These are phyloP conservation scores for Bryopsis sp. DNA, from an alignment of 139 green algal species.

Conservation along the genomic window DNA sequence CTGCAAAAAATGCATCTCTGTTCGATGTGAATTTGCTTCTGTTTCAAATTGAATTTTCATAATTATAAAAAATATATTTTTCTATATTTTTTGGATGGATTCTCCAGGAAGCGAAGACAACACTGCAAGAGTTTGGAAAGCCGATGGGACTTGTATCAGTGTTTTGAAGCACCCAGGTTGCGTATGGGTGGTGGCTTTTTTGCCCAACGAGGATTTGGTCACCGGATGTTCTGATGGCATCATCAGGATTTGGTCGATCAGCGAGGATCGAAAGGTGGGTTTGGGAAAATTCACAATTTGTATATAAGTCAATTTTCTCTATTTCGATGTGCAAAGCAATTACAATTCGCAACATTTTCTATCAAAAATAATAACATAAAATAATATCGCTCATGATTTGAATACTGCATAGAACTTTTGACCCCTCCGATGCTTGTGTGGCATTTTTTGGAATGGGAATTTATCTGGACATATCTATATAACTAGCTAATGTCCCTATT, in stretches of 20 bases:
- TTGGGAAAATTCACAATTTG: no score
- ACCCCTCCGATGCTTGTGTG: not conserved
- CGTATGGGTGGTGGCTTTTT: constrained; percentile 81
- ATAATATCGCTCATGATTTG: no score
- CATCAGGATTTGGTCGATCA: constrained; percentile 60
- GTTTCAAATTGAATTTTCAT: no score
- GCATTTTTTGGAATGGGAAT: no score
- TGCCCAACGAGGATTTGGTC: constrained; percentile 55
- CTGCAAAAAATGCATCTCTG: no score
- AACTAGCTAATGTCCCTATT: no score
- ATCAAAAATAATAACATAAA: no score
- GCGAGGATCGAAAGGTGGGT: constrained; percentile 25
- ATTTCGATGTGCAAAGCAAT: no score
- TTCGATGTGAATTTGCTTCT: no score
- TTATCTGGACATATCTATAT: no score
- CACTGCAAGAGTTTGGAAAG: constrained; percentile 61
- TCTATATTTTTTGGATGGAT: not conserved
- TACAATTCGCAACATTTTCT: no score
- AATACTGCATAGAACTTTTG: not conserved
- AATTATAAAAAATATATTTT: not conserved
- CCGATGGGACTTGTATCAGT: constrained; percentile 59
- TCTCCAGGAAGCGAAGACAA: constrained; percentile 27
- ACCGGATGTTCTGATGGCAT: constrained; percentile 78
- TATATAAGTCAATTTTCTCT: no score
- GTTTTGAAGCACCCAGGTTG: constrained; percentile 72